Evolutionary conservation across 768 basidiomycete species (phyloP).

Genomic region (Pisolithus marmoratus): DNA sequence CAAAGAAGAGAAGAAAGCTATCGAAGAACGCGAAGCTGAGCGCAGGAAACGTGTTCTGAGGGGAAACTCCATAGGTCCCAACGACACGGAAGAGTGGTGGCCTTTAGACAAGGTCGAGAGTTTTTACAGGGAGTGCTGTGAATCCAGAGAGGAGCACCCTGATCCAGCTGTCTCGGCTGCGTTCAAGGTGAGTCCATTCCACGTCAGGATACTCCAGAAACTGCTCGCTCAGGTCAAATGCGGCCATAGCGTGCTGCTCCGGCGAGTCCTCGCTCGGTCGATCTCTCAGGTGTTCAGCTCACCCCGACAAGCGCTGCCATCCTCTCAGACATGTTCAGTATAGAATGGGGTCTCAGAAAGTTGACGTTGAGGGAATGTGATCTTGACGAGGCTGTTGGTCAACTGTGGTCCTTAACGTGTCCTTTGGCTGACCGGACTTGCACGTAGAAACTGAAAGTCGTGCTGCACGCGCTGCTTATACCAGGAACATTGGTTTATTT

Average conservation of each 20-base stretch:
- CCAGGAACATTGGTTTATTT: constrained; percentile 75
- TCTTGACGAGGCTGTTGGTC: constrained; percentile 68
- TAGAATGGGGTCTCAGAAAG: constrained; percentile 91
- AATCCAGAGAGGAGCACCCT: constrained; percentile 65
- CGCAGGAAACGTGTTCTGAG: constrained; percentile 60
- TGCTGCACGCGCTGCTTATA: constrained; percentile 86
- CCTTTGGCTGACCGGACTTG: not conserved
- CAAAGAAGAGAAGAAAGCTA: constrained; percentile 77
- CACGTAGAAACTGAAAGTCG: constrained; percentile 72
- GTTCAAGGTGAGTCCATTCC: constrained; percentile 52
- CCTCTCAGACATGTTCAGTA: constrained; percentile 84
- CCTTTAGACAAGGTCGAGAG: constrained; percentile 74
- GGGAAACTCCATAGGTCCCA: constrained; percentile 37
- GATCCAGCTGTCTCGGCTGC: constrained; percentile 61
- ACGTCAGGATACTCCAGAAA: constrained; percentile 10
- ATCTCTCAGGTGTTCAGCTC: constrained; percentile 77
- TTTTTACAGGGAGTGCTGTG: constrained; percentile 84
- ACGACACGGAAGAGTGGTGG: constrained; percentile 69
- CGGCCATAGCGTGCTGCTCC: constrained; percentile 42
- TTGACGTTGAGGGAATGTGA: constrained; percentile 84
- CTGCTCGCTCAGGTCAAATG: constrained; percentile 3
- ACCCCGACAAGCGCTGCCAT: constrained; percentile 66
- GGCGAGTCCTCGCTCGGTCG: constrained; percentile 61
- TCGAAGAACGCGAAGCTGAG: constrained; percentile 71
- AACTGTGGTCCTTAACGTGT: not conserved